phyloP scores from a whole-genome alignment of 2,329 filamentous ascomycete species.

The Exophiala oligosperma region DNA sequence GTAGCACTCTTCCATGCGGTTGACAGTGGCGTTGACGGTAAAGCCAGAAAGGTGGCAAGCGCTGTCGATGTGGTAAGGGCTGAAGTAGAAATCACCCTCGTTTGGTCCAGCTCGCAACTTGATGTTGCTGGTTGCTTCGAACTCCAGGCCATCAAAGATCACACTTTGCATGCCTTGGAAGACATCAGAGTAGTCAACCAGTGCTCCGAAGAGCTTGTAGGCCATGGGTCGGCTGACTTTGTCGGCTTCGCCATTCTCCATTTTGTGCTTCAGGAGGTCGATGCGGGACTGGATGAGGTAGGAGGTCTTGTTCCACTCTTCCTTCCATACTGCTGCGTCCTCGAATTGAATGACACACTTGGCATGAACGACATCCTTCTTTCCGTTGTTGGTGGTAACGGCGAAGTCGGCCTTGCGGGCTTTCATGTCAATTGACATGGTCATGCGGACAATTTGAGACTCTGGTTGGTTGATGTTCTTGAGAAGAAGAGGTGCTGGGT shows the following conservation, averaged over 20 bases:
- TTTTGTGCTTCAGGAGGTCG: slow-evolving; percentile 32
- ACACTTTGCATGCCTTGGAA: slow-evolving; percentile 41
- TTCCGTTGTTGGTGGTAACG: slow-evolving; percentile 28
- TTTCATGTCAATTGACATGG: slow-evolving; percentile 29
- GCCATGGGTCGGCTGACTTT: slow-evolving; percentile 36
- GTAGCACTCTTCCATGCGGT: slow-evolving; percentile 61
- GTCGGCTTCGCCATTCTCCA: slow-evolving; percentile 32
- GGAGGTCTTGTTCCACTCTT: slow-evolving; percentile 32
- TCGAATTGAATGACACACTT: slow-evolving; percentile 35
- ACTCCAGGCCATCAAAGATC: slow-evolving; percentile 36
- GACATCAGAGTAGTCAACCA: slow-evolving; percentile 37
- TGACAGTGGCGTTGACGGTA: slow-evolving; percentile 45
- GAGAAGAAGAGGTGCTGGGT: slow-evolving; percentile 28
- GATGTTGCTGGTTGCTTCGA: slow-evolving; percentile 39
- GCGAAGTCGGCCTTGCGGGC: slow-evolving; percentile 30
- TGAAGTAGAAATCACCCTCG: slow-evolving; percentile 37
- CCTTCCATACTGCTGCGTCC: slow-evolving; percentile 30
- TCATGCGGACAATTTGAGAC: slow-evolving; percentile 25
- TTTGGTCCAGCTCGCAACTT: slow-evolving; percentile 32
- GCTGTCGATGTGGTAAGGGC: slow-evolving; percentile 41
- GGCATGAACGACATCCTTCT: slow-evolving; percentile 31
- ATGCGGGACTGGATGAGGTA: slow-evolving; percentile 37
- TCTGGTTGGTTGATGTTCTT: slow-evolving; percentile 31
- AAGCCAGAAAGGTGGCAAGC: slow-evolving; percentile 39
- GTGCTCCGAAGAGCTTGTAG: slow-evolving; percentile 38